These are phyloP conservation scores for Arabidopsis lyrata DNA, from an alignment of 441 rosid genomes.

Conservation along the genomic window DNA sequence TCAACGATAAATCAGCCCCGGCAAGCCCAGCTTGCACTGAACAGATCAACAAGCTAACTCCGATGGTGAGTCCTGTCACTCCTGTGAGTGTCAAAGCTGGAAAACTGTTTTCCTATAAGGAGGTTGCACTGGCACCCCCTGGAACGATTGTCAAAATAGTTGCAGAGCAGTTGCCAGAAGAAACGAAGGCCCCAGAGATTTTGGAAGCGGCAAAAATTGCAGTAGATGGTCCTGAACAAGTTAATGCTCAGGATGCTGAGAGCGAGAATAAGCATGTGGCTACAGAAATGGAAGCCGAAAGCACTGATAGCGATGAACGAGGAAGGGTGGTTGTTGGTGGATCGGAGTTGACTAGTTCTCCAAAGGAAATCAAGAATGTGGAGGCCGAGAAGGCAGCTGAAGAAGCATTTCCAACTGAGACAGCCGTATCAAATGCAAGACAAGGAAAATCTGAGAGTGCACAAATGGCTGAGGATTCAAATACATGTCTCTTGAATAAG, in stretches of 20 bases:
- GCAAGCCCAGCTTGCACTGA: slow-evolving; percentile 61
- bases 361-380: slow-evolving; percentile 41
- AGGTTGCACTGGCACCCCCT: slow-evolving; percentile 98
- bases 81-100: slow-evolving; percentile 75
- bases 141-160: slow-evolving; percentile 95
- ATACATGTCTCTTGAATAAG: slow-evolving; percentile 35
- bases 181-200: slow-evolving; percentile 47
- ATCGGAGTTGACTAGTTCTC: slow-evolving; percentile 39
- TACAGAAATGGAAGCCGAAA: slow-evolving; percentile 49
- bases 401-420: slow-evolving; percentile 46
- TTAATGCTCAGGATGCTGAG: slow-evolving; percentile 46
- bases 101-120: slow-evolving; percentile 95
- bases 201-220: slow-evolving; percentile 38
- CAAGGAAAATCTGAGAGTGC: slow-evolving; percentile 45
- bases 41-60: slow-evolving; percentile 62
- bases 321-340: slow-evolving; percentile 45
- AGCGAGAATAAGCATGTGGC: slow-evolving; percentile 45
- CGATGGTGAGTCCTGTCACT: slow-evolving; percentile 49
- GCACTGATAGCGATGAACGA: slow-evolving; percentile 43
- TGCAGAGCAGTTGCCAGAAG: slow-evolving; percentile 75
- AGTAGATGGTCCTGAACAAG: slow-evolving; percentile 47
- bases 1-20: slow-evolving; percentile 60
- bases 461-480: slow-evolving; percentile 48
- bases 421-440: slow-evolving; percentile 39
- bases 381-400: slow-evolving; percentile 39